Percentiles rank a stretch among this genome's conserved stretches.
These are phyloP conservation scores for Chaetomiaceae sp. DNA, from an alignment of 2,329 filamentous ascomycete species.

Conservation along the genomic window DNA sequence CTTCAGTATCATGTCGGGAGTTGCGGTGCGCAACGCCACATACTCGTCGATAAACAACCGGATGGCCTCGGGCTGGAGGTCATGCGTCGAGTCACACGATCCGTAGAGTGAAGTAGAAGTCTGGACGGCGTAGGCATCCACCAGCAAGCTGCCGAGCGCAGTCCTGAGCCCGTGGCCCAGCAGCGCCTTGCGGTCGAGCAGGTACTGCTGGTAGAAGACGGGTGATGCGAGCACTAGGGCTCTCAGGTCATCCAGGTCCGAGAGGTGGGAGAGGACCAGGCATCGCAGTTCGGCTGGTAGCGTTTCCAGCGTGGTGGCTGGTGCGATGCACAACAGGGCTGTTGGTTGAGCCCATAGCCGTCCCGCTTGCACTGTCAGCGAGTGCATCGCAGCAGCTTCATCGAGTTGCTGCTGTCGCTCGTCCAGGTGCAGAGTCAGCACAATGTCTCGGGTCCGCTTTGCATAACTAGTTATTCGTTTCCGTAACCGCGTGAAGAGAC, in stretches of 20 bases:
- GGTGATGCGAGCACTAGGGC: conserved; percentile 28
- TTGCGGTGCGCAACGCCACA: not conserved
- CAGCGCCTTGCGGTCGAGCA: conserved; percentile 22
- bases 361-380: no score
- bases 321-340: no score
- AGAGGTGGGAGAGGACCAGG: conserved; percentile 20
- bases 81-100: no score
- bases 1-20: not conserved
- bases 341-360: no score
- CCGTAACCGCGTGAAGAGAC: no score
- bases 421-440: no score
- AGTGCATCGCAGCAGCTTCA: no score
- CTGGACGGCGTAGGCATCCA: conserved; percentile 15
- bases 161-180: conserved; percentile 21
- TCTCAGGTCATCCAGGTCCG: conserved; percentile 21
- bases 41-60: not conserved
- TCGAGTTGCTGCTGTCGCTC: no score
- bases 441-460: no score
- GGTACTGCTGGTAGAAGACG: conserved; percentile 28
- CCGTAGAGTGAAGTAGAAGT: not conserved
- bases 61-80: not conserved
- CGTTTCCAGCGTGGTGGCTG: not conserved
- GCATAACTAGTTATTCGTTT: no score
- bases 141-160: conserved; percentile 20
- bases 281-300: conserved; percentile 28